Evolutionary conservation across 257 asterid species (phyloP), one percentile per base, ranked within the genome.

Genomic region (Cordia subcordata): DNA sequence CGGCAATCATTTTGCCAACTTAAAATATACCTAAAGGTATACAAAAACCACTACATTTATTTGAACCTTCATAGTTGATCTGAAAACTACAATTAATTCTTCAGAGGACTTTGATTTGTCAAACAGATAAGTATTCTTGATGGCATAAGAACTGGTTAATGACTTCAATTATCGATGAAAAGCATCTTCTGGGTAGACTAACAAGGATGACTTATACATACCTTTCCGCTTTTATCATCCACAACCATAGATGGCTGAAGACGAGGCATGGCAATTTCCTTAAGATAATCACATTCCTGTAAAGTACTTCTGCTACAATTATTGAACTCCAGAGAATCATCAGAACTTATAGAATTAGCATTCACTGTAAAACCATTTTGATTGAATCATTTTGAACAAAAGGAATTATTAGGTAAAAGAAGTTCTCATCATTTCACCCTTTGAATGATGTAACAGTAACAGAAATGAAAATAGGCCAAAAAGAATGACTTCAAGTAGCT

Each of bases 281-380:
- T 86, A 62, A 89, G 91, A 79, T 86, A 84, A 76, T 86, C 94
- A 46, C 96, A 89, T 69, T 89, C 96, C 95, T 89, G 79, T 23
- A 69, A 68, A 47, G 67, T 57, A 65, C 58, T 46, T 38, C 35
- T 9, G 49, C 37, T 54, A 46, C 39, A 66, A 5, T 20, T 51
- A 33, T 51, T 22, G 13, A 44, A 1, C 35, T 27, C 35, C 46
- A 46, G 11, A 60, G 16, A 19, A 22, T 27, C 13, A 42, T 13
- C 45, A 52, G 20, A 27, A 62, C 17, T 62, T 40, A 5, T 20
- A 10, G 16, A 64, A 53, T 15, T 19, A 52, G 20, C 21, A 38
- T 22, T 8, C 39, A 54, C 14, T 61, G 22, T 19, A 50, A 62
- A 17, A 39, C 11, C 10, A 15, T 37, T 52, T 19, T 63, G 53